Evolutionary conservation across 2,329 filamentous ascomycete species (phyloP).

Genomic region (Fusarium torreyae): DNA sequence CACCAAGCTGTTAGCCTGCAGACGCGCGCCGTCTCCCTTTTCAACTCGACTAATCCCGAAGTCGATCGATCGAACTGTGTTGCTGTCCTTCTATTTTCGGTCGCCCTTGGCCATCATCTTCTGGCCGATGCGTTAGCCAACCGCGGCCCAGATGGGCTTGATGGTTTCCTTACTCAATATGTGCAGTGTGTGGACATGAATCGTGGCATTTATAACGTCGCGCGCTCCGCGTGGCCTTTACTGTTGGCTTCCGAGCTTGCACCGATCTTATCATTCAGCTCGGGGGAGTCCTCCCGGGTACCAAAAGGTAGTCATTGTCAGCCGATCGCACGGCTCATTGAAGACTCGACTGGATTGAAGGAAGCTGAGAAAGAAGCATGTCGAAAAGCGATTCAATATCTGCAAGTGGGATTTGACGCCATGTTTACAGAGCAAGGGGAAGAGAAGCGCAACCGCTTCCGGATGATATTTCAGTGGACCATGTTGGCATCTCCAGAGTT

Average conservation of each 20-base stretch:
- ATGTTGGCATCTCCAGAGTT: conserved; percentile 23
- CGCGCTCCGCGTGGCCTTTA: neutral
- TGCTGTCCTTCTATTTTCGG: conserved; percentile 30
- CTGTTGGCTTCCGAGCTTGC: conserved; percentile 18
- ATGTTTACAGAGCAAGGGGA: neutral
- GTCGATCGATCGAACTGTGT: conserved; percentile 30
- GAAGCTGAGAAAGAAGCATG: conserved; percentile 2
- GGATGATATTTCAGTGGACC: conserved; percentile 40
- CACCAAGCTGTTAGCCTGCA: conserved; percentile 20
- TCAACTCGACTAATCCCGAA: conserved; percentile 5
- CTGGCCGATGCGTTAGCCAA: conserved; percentile 23
- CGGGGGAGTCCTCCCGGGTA: neutral
- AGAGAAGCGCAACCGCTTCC: neutral
- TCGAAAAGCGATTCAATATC: neutral
- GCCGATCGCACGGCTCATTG: neutral
- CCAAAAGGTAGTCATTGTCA: conserved; percentile 16
- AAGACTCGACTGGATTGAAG: rapidly evolving
- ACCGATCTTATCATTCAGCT: conserved; percentile 18
- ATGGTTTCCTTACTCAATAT: conserved; percentile 8
- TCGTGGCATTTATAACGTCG: conserved; percentile 25
- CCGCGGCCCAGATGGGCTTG: neutral
- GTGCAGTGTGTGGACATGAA: conserved; percentile 30
- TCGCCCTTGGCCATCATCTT: conserved; percentile 24
- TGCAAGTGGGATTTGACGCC: conserved; percentile 34
- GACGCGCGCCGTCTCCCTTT: conserved; percentile 26